Conservation (phyloP, 1,139 yeast genomes). For the Saccharomycopsis hybrid region DNA sequence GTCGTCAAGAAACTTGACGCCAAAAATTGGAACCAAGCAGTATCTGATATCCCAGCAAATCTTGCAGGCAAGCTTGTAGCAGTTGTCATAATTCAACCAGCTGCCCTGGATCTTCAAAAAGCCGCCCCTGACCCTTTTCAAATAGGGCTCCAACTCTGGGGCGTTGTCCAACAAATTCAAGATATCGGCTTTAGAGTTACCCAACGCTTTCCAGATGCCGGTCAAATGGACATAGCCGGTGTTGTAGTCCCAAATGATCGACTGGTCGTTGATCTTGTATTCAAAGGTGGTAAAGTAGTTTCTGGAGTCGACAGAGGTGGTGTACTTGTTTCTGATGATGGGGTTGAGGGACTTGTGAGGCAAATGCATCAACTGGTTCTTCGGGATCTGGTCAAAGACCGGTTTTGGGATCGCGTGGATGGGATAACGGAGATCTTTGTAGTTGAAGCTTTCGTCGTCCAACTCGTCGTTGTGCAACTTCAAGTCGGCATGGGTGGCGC, state of each 20-base stretch:
- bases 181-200: conserved; percentile 68
- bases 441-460: conserved; percentile 17
- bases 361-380: conserved; percentile 6
- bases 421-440: conserved; percentile 11
- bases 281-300: conserved; percentile 69
- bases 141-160: conserved; percentile 53
- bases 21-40: conserved; percentile 76
- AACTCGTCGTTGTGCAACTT: conserved; percentile 14
- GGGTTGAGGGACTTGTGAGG: conserved; percentile 16
- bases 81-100: conserved; percentile 76
- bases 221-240: conserved; percentile 88
- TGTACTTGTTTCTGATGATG: conserved; percentile 41
- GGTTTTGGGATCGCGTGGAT: conserved; percentile 14
- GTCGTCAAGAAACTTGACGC: conserved; percentile 59
- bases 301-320: conserved; percentile 68
- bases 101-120: conserved; percentile 91
- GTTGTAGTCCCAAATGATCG: conserved; percentile 80
- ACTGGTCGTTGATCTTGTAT: conserved; percentile 49
- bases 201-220: conserved; percentile 84
- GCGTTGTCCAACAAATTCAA: conserved; percentile 68
- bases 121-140: conserved; percentile 80
- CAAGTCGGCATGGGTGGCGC: no score
- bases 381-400: conserved; percentile 14
- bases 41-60: conserved; percentile 76
- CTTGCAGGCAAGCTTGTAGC: conserved; percentile 60